A percentile compares a stretch with the other conserved stretches of the same genome.
phyloP scores from a whole-genome alignment of 2,329 filamentous ascomycete species.

The Aureobasidium melanogenum region DNA sequence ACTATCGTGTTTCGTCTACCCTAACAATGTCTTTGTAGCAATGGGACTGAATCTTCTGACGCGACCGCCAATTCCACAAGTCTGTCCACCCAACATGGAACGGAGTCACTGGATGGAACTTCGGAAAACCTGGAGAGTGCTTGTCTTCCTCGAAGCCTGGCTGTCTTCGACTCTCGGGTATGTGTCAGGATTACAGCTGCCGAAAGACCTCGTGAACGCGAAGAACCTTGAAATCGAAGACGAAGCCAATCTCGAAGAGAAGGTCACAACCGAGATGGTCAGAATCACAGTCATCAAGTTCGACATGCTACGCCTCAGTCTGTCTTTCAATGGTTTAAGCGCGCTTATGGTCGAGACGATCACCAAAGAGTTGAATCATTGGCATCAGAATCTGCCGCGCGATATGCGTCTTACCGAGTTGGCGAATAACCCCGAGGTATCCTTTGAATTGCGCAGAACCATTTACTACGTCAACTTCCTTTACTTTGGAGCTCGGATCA shows the following conservation, averaged over 20 bases:
- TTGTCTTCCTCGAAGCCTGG: constrained; percentile 7
- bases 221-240: neutral
- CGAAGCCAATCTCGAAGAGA: neutral
- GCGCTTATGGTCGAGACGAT: neutral
- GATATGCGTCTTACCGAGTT: neutral
- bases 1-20: neutral
- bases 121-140: constrained; percentile 2
- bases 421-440: neutral
- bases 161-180: constrained; percentile 9
- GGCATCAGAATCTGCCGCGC: neutral
- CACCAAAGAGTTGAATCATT: neutral
- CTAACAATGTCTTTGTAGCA: neutral
- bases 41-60: constrained; percentile 3
- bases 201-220: neutral
- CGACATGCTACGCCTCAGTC: constrained; percentile 5
- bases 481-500: constrained; percentile 5
- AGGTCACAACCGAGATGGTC: constrained; percentile 10
- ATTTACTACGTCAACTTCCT: constrained; percentile 10
- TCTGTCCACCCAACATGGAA: neutral
- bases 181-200: neutral
- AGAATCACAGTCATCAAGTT: constrained; percentile 5
- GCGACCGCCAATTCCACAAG: neutral
- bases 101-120: neutral
- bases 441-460: neutral
- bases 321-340: neutral